phyloP scores from a whole-genome alignment of 352 stramenopile genomes.

The Elongisporangium prolatum region DNA sequence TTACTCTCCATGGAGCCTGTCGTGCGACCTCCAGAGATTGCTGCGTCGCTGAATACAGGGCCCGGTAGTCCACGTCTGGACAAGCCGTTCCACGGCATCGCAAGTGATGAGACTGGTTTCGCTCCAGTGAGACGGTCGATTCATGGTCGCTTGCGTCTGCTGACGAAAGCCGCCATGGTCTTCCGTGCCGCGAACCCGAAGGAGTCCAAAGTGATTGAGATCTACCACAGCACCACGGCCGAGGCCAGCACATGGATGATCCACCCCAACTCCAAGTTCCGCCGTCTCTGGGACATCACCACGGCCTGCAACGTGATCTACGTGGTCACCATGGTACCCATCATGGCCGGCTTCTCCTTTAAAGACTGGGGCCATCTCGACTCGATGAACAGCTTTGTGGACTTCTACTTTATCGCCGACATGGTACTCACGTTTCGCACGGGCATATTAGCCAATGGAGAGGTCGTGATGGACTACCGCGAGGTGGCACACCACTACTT shows the following conservation, averaged over 20 bases:
- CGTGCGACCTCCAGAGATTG: background rate
- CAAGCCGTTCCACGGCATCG: background rate
- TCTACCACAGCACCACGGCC: slow-evolving; percentile 67
- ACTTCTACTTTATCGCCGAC: slow-evolving; percentile 79
- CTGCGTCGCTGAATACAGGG: background rate
- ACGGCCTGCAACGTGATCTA: slow-evolving; percentile 77
- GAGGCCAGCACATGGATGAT: slow-evolving; percentile 64
- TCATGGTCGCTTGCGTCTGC: slow-evolving; percentile 1
- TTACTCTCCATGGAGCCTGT: background rate
- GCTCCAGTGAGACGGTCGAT: too few species aligned
- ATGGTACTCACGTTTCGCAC: slow-evolving; percentile 80
- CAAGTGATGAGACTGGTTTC: background rate
- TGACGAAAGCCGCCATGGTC: slow-evolving; percentile 21
- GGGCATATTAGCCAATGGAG: slow-evolving; percentile 65
- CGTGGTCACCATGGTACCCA: slow-evolving; percentile 64
- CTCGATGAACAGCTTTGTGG: slow-evolving; percentile 63
- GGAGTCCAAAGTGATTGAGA: slow-evolving; percentile 54
- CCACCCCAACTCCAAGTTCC: slow-evolving; percentile 74
- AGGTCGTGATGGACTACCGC: slow-evolving; percentile 75
- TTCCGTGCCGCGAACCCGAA: slow-evolving; percentile 21
- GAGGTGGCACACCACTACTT: slow-evolving; percentile 65
- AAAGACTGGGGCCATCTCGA: slow-evolving; percentile 49
- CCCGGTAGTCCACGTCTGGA: background rate
- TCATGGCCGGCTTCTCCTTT: slow-evolving; percentile 67
- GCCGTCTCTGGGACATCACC: slow-evolving; percentile 60